Evolutionary conservation across 805 yeast genomes (phyloP).

Genomic region (Blastobotrys americana): DNA sequence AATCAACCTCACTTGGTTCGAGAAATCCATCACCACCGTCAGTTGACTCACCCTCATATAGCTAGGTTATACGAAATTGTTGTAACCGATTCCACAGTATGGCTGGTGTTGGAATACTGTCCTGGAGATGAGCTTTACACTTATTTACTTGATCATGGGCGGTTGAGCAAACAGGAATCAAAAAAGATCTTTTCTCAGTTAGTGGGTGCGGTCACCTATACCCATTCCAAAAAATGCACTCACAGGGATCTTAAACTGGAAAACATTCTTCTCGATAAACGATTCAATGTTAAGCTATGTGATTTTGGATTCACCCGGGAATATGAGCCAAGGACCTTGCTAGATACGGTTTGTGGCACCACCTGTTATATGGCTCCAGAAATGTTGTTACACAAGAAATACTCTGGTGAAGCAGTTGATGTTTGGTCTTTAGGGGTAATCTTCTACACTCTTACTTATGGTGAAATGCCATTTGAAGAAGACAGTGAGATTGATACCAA

Average conservation of each 20-base stretch:
- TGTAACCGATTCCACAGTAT: constrained; percentile 68
- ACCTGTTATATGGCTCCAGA: constrained; percentile 97
- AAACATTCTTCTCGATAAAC: constrained; percentile 69
- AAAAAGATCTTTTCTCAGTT: constrained; percentile 32
- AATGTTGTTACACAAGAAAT: constrained; percentile 56
- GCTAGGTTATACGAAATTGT: constrained; percentile 81
- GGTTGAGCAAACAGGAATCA: constrained; percentile 20
- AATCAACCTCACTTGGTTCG: constrained; percentile 81
- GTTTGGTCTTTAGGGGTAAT: constrained; percentile 92
- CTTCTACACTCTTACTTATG: constrained; percentile 73
- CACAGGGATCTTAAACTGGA: constrained; percentile 79
- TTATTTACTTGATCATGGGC: constrained; percentile 27
- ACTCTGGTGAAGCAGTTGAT: constrained; percentile 73
- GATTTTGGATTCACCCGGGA: constrained; percentile 95
- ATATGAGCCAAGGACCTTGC: constrained; percentile 44
- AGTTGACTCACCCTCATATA: constrained; percentile 75
- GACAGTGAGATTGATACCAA: constrained; percentile 59
- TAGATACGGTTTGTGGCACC: constrained; percentile 89
- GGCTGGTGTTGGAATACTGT: constrained; percentile 89
- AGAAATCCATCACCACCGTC: constrained; percentile 83
- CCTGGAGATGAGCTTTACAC: constrained; percentile 41
- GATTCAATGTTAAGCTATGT: constrained; percentile 72
- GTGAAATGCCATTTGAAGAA: constrained; percentile 88
- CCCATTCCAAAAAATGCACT: constrained; percentile 69
- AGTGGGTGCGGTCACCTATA: constrained; percentile 58